Evolutionary conservation across 768 basidiomycete genomes (phyloP), one percentile per base, ranked within the genome.

Genomic region (Mrakia gelida): DNA sequence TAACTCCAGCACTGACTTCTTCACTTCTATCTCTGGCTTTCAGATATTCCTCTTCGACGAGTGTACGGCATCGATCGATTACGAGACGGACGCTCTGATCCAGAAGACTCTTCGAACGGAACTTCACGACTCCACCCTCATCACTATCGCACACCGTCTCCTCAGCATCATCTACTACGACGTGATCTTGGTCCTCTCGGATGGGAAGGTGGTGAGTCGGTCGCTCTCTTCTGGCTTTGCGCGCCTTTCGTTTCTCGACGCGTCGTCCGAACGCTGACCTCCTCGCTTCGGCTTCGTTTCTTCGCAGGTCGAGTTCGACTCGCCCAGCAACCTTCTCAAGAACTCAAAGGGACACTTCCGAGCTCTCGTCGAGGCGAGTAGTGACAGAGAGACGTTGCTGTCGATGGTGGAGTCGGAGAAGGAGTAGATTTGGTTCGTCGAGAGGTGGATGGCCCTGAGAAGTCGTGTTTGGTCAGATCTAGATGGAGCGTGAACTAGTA

Each of bases 61-160:
- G 43, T 11, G 41, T 18, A 72, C 71, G 1, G 43, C 71, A 2
- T 52, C 49, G 2, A 43, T 72, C 28, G 71, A 72, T 28, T 54
- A 28, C 43, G 71, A 30, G 28, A 72, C 71, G 13, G 71, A 72
- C 49, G 43, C 41, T 9, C 71, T 72, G 9, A 72, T 72, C 71
- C 71, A 72, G 71, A 43, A 30, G 41, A n/a, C 71, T 21, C 28
- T 72, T 18, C 71, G 18, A 3, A 54, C 41, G 18, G 43, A 54
- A 43, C 38, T 72, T 2, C 1, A 72, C 30, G 45, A 54, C 23
- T 54, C 9, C 38, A 72, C 71, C 3, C 71, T 72, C 8, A 26
- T 72, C 49, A 72, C 71, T 2, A 72, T 72, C 71, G 71, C 71
- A 4, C 71, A 72, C 26, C 43, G 71, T 1, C 28, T 54, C 26